Base-by-base conservation (phyloP, 331 rosid genomes). In the Spiraea crenata region DNA sequence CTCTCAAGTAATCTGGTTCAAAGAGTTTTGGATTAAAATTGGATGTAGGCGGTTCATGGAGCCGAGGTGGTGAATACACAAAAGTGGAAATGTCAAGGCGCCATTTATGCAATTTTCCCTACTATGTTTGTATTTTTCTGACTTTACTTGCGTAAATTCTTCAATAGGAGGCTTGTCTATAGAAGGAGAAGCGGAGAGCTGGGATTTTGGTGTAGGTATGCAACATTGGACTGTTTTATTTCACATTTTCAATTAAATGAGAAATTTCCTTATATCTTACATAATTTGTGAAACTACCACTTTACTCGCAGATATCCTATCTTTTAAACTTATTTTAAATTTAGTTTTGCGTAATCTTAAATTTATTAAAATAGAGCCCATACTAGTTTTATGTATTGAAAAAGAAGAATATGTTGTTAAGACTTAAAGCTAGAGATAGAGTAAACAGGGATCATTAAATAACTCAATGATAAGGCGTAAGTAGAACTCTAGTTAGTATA, bases 201-300 rank as follows among this genome's bases (percentile, higher is more conserved):
- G 98, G 98, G 98, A 93, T 63, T 80, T 93, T 64, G 98, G 98
- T 69, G 86, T 93, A 77, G 97, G 97, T 93, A 88, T 65, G 89
- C 70, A 57, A 45, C 34, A 15, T 15, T 3, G 8, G 50, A 54
- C 67, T 76, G 15, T 75, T 70, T 41, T 37, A 20, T 74, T 66
- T 64, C 34, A 34, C 52, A 41, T 74, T 42, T 7, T 42, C 37
- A 4, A 39, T 17, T 46, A 20, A 20, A 38, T 46, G 59, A 70
- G 0, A 40, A 17, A 59, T 17, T 44, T 60, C 40, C 31, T 35
- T 40, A 13, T 41, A 3, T 41, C 9, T 9, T 19, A 15, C 4
- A 41, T 9, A 19, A 54, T 54, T 39, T 20, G 45, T 25, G 10
- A 42, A 63, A 41, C 49, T 52, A 19, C 42, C 19, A 68, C 39